Evolutionary conservation across 495 filamentous ascomycete genomes (phyloP).

Genomic region (Daldinia childiae): DNA sequence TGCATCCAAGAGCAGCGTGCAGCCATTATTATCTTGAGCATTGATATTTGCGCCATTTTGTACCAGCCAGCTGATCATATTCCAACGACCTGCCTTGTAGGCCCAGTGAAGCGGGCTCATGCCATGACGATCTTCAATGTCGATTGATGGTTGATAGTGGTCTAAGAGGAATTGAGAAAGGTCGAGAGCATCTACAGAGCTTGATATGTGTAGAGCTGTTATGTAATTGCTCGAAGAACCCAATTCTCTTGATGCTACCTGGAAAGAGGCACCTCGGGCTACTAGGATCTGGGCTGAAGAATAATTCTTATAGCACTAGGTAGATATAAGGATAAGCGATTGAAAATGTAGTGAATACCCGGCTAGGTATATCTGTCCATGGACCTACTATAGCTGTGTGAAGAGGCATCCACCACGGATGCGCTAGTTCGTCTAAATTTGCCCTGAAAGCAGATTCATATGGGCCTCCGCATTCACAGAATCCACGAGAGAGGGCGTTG

Average conservation of each 20-base stretch:
- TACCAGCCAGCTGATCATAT: slow-evolving; percentile 7
- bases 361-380: not conserved
- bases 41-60: slow-evolving; percentile 11
- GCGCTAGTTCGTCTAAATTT: not conserved
- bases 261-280: slow-evolving; percentile 13
- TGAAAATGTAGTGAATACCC: not conserved
- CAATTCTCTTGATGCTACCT: slow-evolving; percentile 4
- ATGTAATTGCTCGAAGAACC: slow-evolving; percentile 10
- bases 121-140: slow-evolving; percentile 16
- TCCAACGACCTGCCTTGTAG: not conserved
- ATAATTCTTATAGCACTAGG: slow-evolving; percentile 4
- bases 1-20: slow-evolving; percentile 14
- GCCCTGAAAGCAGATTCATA: not conserved
- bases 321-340: slow-evolving; percentile 3
- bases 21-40: not conserved
- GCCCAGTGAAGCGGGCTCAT: slow-evolving; percentile 23
- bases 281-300: slow-evolving; percentile 7
- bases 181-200: not conserved
- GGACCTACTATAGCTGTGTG: slow-evolving; percentile 25
- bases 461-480: not conserved
- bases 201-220: slow-evolving; percentile 19
- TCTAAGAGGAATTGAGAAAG: slow-evolving; percentile 6
- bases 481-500: slow-evolving; percentile 9
- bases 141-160: slow-evolving; percentile 4
- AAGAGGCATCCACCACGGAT: slow-evolving; percentile 23